phyloP scores from a whole-genome alignment of 2,329 filamentous ascomycete species.

The Talaromyces sp. region DNA sequence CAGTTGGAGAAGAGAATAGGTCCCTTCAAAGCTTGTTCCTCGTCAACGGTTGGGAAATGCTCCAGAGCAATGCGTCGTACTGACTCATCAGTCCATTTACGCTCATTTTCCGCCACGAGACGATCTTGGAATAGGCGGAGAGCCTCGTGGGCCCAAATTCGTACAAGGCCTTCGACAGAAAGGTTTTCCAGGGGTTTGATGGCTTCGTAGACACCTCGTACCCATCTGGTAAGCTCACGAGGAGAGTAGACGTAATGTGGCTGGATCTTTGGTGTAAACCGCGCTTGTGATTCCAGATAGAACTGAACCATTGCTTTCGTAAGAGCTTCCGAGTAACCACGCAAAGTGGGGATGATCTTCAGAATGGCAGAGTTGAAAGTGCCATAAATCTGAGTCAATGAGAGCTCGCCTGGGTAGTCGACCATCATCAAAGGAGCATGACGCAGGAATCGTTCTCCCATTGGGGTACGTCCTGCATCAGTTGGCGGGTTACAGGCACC shows the following conservation, averaged over 20 bases:
- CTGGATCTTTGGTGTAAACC: conserved; percentile 94
- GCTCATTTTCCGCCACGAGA: conserved; percentile 88
- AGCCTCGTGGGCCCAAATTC: conserved; percentile 98
- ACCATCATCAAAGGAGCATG: conserved; percentile 99
- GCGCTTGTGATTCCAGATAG: conserved; percentile 88
- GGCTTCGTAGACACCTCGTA: conserved; percentile 93
- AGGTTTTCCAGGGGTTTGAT: conserved; percentile 87
- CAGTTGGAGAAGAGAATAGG: conserved; percentile 99
- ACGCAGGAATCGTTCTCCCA: conserved; percentile 88
- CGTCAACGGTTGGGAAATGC: conserved; percentile 92
- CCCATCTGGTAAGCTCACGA: conserved; percentile 96
- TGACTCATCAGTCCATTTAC: conserved; percentile 88
- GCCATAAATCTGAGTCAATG: conserved; percentile 94
- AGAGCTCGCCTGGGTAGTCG: conserved; percentile 94
- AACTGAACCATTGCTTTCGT: conserved; percentile 98
- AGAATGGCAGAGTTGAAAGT: conserved; percentile 95
- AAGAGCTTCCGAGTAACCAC: conserved; percentile 88
- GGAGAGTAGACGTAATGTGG: conserved; percentile 99
- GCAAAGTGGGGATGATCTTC: conserved; percentile 92
- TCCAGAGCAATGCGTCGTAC: conserved; percentile 83
- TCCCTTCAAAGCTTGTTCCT: conserved; percentile 79
- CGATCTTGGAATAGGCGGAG: conserved; percentile 95
- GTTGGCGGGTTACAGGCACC: conserved; percentile 98
- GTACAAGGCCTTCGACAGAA: conserved; percentile 82
- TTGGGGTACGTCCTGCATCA: conserved; percentile 90